Percentiles rank a stretch among this genome's conserved stretches.
Conservation (phyloP, 2,329 filamentous ascomycete genomes). For the Scorias spongiosa region DNA sequence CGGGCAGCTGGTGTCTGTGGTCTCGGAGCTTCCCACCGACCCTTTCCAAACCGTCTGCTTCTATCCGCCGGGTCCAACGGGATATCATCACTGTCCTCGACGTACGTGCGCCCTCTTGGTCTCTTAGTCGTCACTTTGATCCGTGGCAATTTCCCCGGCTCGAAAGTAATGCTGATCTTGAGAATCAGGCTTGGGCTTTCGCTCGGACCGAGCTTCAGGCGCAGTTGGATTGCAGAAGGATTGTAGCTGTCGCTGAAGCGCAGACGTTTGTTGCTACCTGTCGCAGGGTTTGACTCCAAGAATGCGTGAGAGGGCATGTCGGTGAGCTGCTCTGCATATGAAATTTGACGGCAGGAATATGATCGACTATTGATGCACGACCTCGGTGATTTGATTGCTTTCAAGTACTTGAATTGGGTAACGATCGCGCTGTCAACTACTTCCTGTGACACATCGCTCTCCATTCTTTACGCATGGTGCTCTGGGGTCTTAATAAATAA, state of each 20-base stretch:
- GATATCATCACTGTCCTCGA: neutral
- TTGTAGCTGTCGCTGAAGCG: conserved; percentile 14
- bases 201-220: conserved; percentile 14
- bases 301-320: neutral
- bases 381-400: no score
- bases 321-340: neutral
- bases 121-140: conserved; percentile 15
- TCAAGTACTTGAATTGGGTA: no score
- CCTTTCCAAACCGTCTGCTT: neutral
- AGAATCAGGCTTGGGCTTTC: conserved; percentile 13
- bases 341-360: no score
- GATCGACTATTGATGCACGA: no score
- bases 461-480: no score
- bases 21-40: no score
- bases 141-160: conserved; percentile 12
- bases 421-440: no score
- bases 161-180: conserved; percentile 17
- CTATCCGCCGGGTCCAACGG: neutral
- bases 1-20: no score
- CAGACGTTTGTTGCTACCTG: conserved; percentile 4
- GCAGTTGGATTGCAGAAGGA: conserved; percentile 12
- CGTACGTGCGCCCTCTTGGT: conserved; percentile 6
- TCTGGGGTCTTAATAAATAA: no score
- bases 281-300: neutral
- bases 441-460: no score